These are phyloP conservation scores for Biancaea sappan DNA, from an alignment of 306 rosid genomes.

Conservation along the genomic window DNA sequence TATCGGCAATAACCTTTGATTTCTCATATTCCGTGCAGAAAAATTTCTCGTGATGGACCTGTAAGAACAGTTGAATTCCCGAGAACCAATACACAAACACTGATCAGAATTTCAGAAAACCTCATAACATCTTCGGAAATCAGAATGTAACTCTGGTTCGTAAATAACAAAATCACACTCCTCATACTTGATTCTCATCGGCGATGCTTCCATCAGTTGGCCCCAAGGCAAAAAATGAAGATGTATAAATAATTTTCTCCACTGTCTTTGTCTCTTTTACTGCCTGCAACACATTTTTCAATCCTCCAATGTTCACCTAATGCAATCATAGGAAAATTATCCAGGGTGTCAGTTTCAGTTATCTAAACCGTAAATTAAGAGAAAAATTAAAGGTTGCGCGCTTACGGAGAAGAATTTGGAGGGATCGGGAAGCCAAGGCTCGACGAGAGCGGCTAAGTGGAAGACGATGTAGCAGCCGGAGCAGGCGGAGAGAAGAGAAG, in stretches of 20 bases:
- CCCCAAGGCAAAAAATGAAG: conserved; percentile 88
- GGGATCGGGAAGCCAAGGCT: conserved; percentile 97
- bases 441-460: conserved; percentile 90
- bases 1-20: conserved; percentile 76
- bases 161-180: neutral
- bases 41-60: conserved; percentile 73
- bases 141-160: neutral
- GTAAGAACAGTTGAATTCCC: conserved; percentile 9
- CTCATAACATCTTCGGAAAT: neutral
- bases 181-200: conserved; percentile 68
- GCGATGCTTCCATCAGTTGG: conserved; percentile 71
- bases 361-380: neutral
- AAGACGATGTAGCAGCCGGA: conserved; percentile 72
- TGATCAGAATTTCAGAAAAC: conserved; percentile 13
- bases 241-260: conserved; percentile 76
- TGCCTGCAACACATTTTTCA: conserved; percentile 73
- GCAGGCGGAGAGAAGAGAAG: conserved; percentile 76
- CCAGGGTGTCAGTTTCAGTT: neutral
- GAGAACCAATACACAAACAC: neutral
- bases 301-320: conserved; percentile 83
- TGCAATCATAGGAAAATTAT: neutral
- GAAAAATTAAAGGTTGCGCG: neutral
- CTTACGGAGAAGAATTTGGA: conserved; percentile 68
- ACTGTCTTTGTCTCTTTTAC: conserved; percentile 67
- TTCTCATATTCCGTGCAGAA: conserved; percentile 94